Base-by-base conservation (phyloP, 1,139 yeast genomes). In the Geotrichum bryndzae region DNA sequence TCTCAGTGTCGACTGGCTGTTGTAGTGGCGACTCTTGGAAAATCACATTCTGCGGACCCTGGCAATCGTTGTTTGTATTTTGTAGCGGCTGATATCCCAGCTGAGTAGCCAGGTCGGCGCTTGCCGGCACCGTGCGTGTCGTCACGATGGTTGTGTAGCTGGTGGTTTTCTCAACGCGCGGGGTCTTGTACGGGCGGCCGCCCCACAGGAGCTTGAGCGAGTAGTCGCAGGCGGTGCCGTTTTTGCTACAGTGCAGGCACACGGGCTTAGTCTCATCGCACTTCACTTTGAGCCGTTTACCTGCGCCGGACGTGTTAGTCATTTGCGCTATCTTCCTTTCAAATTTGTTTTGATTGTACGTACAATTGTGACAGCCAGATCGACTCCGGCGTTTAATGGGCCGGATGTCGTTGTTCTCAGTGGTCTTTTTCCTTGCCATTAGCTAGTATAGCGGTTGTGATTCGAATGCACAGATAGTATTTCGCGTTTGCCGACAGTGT, bases 241-340 rank as follows among this genome's bases (percentile, higher is more conserved):
- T 75, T 65, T 82, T 84, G 3, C 72, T 58, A 70, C 96, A 89
- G 63, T 81, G 78, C 0, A 81, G 71, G 68, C 96, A 89, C 0
- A 68, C 63, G 0, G 96, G 96, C 68, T 85, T 86, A n/a, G 58
- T 66, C 70, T 88, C 95, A 68, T 86, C 87, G 70, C 96, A 88
- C 72, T 70, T 70, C 50, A 69, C 65, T 62, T 69, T 70, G 33
- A 68, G 65, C 25, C 70, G 66, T 63, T 69, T 67, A 41, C 46
- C 46, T 41, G 46, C 3, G 31, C 6, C 31, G 6, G 15, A 22
- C 1, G 46, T 27, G 46, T 41, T 41, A 41, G 46, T 15, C n/a
- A 2, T 18, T 41, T 41, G 22, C n/a, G 6, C 7, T 41, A 22
- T 15, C 11, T 35, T 13, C 2, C 11, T 31, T 31, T 7, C 10